Evolutionary conservation across 108 stramenopile species (phyloP), one percentile per base, ranked within the genome.

Genomic region (Asterionellopsis glacialis): DNA sequence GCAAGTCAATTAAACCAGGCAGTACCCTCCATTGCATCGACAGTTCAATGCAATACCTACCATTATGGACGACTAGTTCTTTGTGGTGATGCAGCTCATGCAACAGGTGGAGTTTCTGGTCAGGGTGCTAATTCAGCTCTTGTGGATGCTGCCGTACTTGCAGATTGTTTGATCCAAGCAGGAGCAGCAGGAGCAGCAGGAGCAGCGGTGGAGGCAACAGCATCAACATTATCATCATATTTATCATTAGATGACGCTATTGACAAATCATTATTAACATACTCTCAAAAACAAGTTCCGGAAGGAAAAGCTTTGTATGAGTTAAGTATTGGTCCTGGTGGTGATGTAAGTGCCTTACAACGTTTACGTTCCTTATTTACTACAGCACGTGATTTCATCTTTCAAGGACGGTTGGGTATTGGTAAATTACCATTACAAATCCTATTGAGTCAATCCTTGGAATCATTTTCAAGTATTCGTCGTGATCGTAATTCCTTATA

Each of bases 81-180:
- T 15, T 71, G 69, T 9, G 88, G 88, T 14, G 88, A 90, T 80
- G 84, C 88, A 15, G 88, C 88, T 15, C 88, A 90, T 63, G 83
- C 88, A 0, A 90, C 88, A 0, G 88, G 88, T 14, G 88, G 88
- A 2, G 88, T 90, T 14, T 74, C 75, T 3, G 88, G 88, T 39
- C 88, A 90, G 59, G 88, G 88, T 4, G 72, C 76, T 39, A 90
- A 90, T 44, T 75, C 73, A 52, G 88, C 88, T n/a, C 51, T 90
- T 52, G 42, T 72, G 14, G 88, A 90, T 73, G 50, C 81, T 11
- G 64, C 64, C 3, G 76, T 73, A 12, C 48, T 89, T 41, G 80
- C 67, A 13, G 68, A 89, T 50, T 82, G 66, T 40, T 59, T 87
- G 9, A 47, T 22, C 21, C 43, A 70, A 50, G 39, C 47, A 58